A percentile compares a stretch with the other conserved stretches of the same genome.
phyloP scores from a whole-genome alignment of 257 asterid species.

The Forsythia suspensa region DNA sequence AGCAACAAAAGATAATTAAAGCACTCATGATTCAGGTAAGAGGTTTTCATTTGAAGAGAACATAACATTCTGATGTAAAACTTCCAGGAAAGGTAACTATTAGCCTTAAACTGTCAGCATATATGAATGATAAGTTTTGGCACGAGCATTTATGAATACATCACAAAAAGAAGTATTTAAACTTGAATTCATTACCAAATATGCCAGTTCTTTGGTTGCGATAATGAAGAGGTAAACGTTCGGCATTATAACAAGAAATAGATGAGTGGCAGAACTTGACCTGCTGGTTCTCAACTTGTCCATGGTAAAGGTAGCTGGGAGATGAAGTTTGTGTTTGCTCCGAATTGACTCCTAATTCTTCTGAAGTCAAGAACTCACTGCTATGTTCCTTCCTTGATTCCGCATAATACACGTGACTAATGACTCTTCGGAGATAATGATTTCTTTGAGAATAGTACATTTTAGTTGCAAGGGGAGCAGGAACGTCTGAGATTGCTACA shows the following conservation, averaged over 20 bases:
- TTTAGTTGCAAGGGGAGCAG: conserved; percentile 91
- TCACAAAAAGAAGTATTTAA: not conserved
- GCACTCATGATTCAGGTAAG: not conserved
- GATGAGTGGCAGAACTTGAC: conserved; percentile 38
- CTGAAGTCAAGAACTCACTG: conserved; percentile 33
- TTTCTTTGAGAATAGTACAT: conserved; percentile 72
- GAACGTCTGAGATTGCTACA: conserved; percentile 54
- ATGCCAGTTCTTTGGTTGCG: not conserved
- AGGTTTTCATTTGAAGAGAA: not conserved
- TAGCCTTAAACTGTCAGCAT: conserved; percentile 7
- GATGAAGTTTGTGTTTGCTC: conserved; percentile 34
- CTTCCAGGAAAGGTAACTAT: conserved; percentile 15
- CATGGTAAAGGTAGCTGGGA: conserved; percentile 37
- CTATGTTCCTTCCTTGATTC: conserved; percentile 40
- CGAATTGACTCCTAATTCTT: conserved; percentile 39
- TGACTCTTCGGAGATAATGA: conserved; percentile 59
- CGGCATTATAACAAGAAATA: conserved; percentile 22
- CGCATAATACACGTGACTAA: conserved; percentile 56
- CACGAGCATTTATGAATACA: not conserved
- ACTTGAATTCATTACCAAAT: not conserved
- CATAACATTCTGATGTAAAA: conserved; percentile 10
- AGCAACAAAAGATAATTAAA: not conserved
- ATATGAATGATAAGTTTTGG: conserved; percentile 4
- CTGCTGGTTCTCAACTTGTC: conserved; percentile 48
- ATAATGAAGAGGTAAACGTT: not conserved